A percentile compares a stretch with the other conserved stretches of the same genome.
These are phyloP conservation scores for Monilinia polystroma DNA, from an alignment of 2,329 filamentous ascomycete species.

Conservation along the genomic window DNA sequence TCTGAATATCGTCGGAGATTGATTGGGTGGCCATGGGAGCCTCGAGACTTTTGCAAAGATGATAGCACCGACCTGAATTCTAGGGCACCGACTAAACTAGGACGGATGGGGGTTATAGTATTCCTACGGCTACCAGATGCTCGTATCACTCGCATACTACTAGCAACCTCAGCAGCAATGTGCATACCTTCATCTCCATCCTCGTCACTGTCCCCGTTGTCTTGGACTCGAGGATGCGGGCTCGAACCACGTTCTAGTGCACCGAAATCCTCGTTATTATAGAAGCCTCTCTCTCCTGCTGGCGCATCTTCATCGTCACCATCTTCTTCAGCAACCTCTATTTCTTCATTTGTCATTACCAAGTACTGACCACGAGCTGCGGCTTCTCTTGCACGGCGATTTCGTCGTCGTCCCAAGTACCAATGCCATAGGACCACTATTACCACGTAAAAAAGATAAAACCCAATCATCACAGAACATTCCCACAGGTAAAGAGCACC, in stretches of 20 bases:
- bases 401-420: conserved; percentile 64
- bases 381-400: conserved; percentile 62
- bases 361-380: conserved; percentile 74
- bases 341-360: conserved; percentile 50
- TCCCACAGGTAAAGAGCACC: conserved; percentile 85
- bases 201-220: conserved; percentile 46
- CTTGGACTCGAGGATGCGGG: conserved; percentile 46
- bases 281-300: conserved; percentile 39
- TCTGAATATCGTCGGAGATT: conserved; percentile 69
- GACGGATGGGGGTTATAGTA: conserved; percentile 81
- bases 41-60: conserved; percentile 80
- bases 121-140: conserved; percentile 64
- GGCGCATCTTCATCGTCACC: conserved; percentile 55
- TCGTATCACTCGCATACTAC: conserved; percentile 86
- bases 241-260: conserved; percentile 37
- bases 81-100: conserved; percentile 87
- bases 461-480: conserved; percentile 83
- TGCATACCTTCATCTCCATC: conserved; percentile 60
- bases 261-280: conserved; percentile 37
- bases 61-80: conserved; percentile 90
- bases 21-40: conserved; percentile 69
- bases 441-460: conserved; percentile 85
- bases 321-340: conserved; percentile 65
- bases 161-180: conserved; percentile 78
- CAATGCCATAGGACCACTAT: conserved; percentile 93